These are phyloP conservation scores for Globisporangium paroecandrum DNA, from an alignment of 352 stramenopile genomes.

Conservation along the genomic window DNA sequence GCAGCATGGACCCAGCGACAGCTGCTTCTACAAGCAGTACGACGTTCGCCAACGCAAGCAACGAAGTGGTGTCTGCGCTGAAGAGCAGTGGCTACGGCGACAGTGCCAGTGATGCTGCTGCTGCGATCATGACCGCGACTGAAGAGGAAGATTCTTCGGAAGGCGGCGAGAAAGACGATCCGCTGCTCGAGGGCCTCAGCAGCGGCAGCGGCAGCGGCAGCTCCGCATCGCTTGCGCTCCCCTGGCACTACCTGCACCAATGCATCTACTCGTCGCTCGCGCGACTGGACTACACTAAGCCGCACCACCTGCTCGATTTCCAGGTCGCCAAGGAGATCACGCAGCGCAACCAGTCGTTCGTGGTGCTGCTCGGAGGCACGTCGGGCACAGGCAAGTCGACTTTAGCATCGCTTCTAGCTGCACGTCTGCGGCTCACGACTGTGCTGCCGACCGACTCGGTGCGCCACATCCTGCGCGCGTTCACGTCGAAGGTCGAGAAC, in stretches of 20 bases:
- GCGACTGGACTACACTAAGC: constrained; percentile 81
- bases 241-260: constrained; percentile 76
- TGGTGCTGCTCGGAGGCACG: constrained; percentile 82
- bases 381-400: constrained; percentile 86
- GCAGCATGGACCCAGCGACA: not conserved
- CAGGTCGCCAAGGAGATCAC: constrained; percentile 85
- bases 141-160: not conserved
- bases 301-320: constrained; percentile 81
- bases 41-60: not conserved
- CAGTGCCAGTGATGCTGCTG: not conserved
- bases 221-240: constrained; percentile 24
- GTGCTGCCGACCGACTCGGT: constrained; percentile 85
- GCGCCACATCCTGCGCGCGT: constrained; percentile 74
- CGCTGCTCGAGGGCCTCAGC: not conserved
- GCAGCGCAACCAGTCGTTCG: constrained; percentile 82
- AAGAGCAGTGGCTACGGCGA: not conserved
- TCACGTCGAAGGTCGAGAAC: constrained; percentile 78
- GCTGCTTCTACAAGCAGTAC: not conserved
- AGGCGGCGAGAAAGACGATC: not conserved
- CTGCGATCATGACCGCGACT: not conserved
- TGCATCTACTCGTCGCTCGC: constrained; percentile 80
- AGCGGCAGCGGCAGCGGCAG: not conserved
- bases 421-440: constrained; percentile 75
- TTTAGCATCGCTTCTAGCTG: constrained; percentile 72
- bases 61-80: not conserved